Conservation (phyloP, 331 rosid species). For the Saraca asoca region DNA sequence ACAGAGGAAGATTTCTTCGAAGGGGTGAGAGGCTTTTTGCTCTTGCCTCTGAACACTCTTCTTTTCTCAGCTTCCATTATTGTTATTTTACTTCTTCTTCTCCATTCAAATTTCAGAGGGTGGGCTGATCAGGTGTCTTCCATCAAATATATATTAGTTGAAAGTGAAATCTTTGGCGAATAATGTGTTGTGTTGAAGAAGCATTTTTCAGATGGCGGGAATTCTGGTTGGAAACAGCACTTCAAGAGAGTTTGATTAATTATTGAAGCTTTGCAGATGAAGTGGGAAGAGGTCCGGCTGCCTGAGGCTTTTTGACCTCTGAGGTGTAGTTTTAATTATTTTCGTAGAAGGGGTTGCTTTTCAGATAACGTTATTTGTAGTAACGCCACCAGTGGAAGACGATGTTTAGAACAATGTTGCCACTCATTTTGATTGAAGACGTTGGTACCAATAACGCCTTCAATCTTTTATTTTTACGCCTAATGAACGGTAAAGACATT, state of each 20-base stretch:
- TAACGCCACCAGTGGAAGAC: no score
- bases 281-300: not conserved
- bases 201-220: slow-evolving; percentile 38
- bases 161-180: not conserved
- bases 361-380: no score
- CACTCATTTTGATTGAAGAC: no score
- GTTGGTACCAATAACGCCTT: no score
- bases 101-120: not conserved
- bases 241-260: slow-evolving; percentile 4
- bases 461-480: no score
- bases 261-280: slow-evolving; percentile 18
- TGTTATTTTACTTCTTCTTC: not conserved
- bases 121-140: not conserved
- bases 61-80: slow-evolving; percentile 35
- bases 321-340: no score
- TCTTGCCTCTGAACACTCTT: slow-evolving; percentile 36
- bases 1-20: slow-evolving; percentile 18
- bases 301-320: no score
- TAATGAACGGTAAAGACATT: no score
- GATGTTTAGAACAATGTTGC: no score
- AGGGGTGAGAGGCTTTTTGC: slow-evolving; percentile 56
- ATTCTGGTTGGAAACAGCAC: not conserved
- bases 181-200: not conserved
- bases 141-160: no score
- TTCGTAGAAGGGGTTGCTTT: no score